A percentile compares a stretch with the other conserved stretches of the same genome.
phyloP scores from a whole-genome alignment of 345 rosid species.

The Cardamine resedifolia region DNA sequence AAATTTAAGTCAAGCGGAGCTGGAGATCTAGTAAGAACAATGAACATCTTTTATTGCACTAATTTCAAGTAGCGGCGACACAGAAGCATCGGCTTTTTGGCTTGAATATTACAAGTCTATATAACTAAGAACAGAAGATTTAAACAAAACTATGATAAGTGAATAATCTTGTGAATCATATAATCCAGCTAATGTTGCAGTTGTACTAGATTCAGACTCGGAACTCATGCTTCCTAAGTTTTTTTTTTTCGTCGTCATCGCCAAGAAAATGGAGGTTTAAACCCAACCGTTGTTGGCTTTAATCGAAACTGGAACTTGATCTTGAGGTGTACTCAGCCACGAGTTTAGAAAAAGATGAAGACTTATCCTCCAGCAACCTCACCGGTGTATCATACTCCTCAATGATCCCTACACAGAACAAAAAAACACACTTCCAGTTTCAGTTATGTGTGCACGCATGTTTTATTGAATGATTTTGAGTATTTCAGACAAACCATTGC shows the following conservation, averaged over 20 bases:
- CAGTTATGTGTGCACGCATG: background rate
- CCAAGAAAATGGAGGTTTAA: background rate
- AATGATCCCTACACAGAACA: conserved; percentile 48
- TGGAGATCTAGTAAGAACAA: too few species aligned
- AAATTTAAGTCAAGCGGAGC: too few species aligned
- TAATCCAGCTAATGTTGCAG: background rate
- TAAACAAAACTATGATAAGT: conserved; percentile 1
- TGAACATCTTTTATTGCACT: conserved; percentile 4
- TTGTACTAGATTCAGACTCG: background rate
- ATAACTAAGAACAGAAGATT: conserved; percentile 11
- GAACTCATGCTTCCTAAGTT: background rate
- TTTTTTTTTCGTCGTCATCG: conserved; percentile 33
- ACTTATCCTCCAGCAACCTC: conserved; percentile 57
- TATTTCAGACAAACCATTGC: conserved; percentile 49
- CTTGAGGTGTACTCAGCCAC: conserved; percentile 73
- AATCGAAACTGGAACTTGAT: conserved; percentile 50
- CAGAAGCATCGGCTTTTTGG: background rate
- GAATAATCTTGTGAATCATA: conserved; percentile 3
- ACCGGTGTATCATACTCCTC: conserved; percentile 67
- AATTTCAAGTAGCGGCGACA: background rate
- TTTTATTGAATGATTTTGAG: background rate
- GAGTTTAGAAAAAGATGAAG: conserved; percentile 73
- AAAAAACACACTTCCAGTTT: conserved; percentile 9
- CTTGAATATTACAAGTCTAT: background rate
- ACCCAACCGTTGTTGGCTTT: background rate